phyloP scores from a whole-genome alignment of 2,329 filamentous ascomycete genomes.

The Stylonectria norvegica region DNA sequence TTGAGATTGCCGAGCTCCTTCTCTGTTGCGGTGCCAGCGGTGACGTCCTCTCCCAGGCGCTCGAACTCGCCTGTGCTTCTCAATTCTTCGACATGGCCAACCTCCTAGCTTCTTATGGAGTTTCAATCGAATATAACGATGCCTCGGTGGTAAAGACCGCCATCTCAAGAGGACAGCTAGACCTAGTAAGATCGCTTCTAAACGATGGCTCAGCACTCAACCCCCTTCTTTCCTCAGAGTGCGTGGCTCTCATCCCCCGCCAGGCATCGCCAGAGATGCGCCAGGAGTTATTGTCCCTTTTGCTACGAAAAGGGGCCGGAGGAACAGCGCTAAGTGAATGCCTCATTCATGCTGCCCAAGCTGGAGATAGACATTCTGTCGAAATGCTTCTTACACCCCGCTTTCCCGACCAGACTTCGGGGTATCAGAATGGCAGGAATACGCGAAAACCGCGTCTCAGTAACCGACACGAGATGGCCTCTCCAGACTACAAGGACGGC shows the following conservation, averaged over 20 bases:
- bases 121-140: constrained; percentile 53
- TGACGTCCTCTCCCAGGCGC: constrained; percentile 44
- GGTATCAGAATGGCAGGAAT: constrained; percentile 13
- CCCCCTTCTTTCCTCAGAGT: constrained; percentile 46
- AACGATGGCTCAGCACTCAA: constrained; percentile 42
- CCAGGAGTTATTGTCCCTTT: constrained; percentile 40
- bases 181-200: constrained; percentile 47
- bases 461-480: constrained; percentile 48
- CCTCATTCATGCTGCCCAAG: constrained; percentile 48
- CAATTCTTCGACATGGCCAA: constrained; percentile 54
- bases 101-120: constrained; percentile 51
- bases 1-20: constrained; percentile 52
- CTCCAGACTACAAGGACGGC: constrained; percentile 50
- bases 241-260: constrained; percentile 47
- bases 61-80: constrained; percentile 46
- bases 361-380: constrained; percentile 45
- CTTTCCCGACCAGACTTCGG: constrained; percentile 36
- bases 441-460: constrained; percentile 28
- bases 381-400: constrained; percentile 48
- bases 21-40: constrained; percentile 57
- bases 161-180: constrained; percentile 42
- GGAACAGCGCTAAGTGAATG: constrained; percentile 47
- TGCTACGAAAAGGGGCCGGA: constrained; percentile 50
- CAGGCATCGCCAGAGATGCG: constrained; percentile 45
- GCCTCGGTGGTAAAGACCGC: constrained; percentile 48